Conservation (phyloP, 2,329 filamentous ascomycete species). For the Coniella vitis region DNA sequence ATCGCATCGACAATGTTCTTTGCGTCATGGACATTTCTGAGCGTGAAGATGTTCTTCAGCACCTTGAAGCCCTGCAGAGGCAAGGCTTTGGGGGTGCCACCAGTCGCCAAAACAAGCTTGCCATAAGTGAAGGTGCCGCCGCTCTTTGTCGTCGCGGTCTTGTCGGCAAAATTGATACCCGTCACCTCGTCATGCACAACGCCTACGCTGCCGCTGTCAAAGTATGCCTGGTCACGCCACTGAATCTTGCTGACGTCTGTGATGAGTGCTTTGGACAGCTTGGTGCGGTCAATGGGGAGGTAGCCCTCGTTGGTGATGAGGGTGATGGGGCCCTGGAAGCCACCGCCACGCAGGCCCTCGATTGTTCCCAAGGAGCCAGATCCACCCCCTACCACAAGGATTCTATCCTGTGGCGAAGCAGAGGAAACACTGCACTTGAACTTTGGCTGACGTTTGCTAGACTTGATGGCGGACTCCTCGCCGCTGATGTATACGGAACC, state of each 20-base stretch:
- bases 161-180: constrained; percentile 66
- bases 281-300: constrained; percentile 85
- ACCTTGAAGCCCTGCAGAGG: constrained; percentile 82
- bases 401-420: constrained; percentile 49
- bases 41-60: constrained; percentile 77
- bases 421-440: constrained; percentile 55
- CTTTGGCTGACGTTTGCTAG: constrained; percentile 65
- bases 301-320: constrained; percentile 80
- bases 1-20: constrained; percentile 73
- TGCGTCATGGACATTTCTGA: constrained; percentile 71
- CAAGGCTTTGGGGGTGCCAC: constrained; percentile 68
- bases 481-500: constrained; percentile 79
- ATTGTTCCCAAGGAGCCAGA: constrained; percentile 76
- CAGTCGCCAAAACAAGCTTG: constrained; percentile 86
- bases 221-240: constrained; percentile 72
- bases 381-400: constrained; percentile 85
- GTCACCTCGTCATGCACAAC: constrained; percentile 59
- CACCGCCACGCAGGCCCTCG: constrained; percentile 74
- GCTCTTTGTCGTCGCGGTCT: constrained; percentile 66
- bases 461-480: constrained; percentile 71
- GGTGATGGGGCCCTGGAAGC: constrained; percentile 74
- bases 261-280: constrained; percentile 89
- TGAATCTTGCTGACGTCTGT: constrained; percentile 73
- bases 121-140: constrained; percentile 70
- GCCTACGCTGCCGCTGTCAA: constrained; percentile 53